Evolutionary conservation across 75 land plant genomes (phyloP).

Genomic region (Cryptomeria japonica): DNA sequence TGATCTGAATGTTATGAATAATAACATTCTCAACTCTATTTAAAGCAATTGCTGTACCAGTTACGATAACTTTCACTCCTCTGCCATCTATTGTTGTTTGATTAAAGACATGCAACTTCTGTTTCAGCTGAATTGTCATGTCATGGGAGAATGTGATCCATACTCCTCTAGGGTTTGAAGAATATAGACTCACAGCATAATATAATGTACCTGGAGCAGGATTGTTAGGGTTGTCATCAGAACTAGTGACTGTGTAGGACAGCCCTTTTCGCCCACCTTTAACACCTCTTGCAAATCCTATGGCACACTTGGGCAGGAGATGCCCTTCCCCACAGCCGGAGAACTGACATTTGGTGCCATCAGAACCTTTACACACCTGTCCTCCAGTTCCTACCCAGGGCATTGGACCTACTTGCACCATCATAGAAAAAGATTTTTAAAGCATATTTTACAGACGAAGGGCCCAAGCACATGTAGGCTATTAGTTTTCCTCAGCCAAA

Average conservation of each 20-base stretch:
- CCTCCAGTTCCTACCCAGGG: neutral
- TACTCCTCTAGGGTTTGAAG: conserved; percentile 16
- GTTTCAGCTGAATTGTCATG: conserved; percentile 21
- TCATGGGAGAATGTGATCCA: too few relatives aligned
- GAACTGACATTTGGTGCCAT: conserved; percentile 41
- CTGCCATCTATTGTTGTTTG: neutral
- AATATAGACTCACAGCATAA: conserved; percentile 16
- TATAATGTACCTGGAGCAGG: conserved; percentile 29
- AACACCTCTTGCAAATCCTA: conserved; percentile 31
- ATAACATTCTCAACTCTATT: too few relatives aligned
- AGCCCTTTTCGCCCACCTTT: conserved; percentile 20
- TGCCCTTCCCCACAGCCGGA: conserved; percentile 21
- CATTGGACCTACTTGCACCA: too few relatives aligned
- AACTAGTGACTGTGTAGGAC: too few relatives aligned
- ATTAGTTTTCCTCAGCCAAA: too few relatives aligned
- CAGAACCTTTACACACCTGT: neutral
- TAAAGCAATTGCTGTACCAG: conserved; percentile 19
- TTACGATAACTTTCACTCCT: conserved; percentile 30
- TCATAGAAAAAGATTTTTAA: too few relatives aligned
- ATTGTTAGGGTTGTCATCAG: too few relatives aligned
- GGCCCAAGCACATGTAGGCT: too few relatives aligned
- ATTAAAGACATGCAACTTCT: too few relatives aligned
- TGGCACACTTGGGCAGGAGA: conserved; percentile 16
- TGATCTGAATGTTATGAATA: too few relatives aligned
- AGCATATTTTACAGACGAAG: too few relatives aligned